Conservation (phyloP, 2,329 filamentous ascomycete genomes). For the Pseudogymnoascus sp. region DNA sequence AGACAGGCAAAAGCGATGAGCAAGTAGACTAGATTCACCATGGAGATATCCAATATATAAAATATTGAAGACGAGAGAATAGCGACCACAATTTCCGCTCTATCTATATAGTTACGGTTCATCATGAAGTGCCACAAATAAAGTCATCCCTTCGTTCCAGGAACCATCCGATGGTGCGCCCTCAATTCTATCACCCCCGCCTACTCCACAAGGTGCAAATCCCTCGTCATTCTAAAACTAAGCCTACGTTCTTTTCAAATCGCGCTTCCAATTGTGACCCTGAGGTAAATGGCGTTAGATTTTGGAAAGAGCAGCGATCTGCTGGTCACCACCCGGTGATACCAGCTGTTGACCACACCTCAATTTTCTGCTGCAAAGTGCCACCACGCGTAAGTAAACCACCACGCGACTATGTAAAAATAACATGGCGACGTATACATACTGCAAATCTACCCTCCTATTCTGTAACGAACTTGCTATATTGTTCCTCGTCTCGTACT, state of each 20-base stretch:
- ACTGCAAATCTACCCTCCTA: too few species aligned
- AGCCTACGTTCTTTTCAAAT: too few species aligned
- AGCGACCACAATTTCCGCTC: not conserved
- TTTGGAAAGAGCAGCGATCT: not conserved
- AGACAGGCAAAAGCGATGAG: not conserved
- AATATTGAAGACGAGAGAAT: not conserved
- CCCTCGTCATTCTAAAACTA: too few species aligned
- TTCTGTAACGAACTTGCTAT: too few species aligned
- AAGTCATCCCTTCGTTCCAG: not conserved
- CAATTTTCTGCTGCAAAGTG: not conserved
- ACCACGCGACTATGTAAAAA: too few species aligned
- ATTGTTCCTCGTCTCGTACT: too few species aligned
- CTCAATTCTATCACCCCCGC: not conserved
- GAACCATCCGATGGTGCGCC: not conserved
- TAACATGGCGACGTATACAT: too few species aligned
- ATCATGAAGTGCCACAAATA: not conserved
- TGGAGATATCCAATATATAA: not conserved
- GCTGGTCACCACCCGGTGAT: not conserved
- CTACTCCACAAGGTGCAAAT: too few species aligned
- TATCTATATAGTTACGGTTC: conserved; percentile 1
- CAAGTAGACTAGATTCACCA: not conserved
- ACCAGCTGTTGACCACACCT: not conserved
- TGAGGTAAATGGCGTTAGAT: not conserved
- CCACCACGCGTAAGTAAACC: not conserved
- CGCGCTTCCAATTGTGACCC: too few species aligned